These are phyloP conservation scores for Tuber borchii DNA, from an alignment of 495 filamentous ascomycete species.

Conservation along the genomic window DNA sequence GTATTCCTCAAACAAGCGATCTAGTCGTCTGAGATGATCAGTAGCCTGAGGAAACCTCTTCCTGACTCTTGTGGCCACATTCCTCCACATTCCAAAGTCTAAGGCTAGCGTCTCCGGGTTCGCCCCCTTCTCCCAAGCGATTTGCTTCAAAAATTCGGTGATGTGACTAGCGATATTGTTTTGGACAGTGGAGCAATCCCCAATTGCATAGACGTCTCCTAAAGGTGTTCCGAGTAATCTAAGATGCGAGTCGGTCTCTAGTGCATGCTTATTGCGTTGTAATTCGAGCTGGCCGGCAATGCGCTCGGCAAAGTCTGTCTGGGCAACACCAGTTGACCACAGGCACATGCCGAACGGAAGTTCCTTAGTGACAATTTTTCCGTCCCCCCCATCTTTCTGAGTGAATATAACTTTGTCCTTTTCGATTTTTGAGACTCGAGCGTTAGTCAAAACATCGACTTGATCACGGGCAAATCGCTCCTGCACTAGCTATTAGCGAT, in stretches of 20 bases:
- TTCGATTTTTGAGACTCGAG: constrained; percentile 81
- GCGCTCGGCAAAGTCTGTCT: constrained; percentile 68
- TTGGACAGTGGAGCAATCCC: constrained; percentile 94
- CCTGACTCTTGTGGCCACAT: constrained; percentile 72
- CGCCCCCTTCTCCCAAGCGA: constrained; percentile 85
- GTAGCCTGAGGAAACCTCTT: constrained; percentile 89
- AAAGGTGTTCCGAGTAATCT: constrained; percentile 85
- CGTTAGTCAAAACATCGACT: constrained; percentile 83
- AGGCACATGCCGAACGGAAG: constrained; percentile 94
- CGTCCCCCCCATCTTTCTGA: constrained; percentile 63
- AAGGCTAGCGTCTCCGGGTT: constrained; percentile 78
- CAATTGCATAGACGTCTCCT: constrained; percentile 93
- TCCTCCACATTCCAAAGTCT: constrained; percentile 79
- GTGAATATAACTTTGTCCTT: constrained; percentile 79
- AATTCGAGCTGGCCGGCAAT: constrained; percentile 61
- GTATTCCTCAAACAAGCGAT: constrained; percentile 82
- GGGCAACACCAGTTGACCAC: constrained; percentile 95
- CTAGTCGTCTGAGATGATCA: constrained; percentile 78
- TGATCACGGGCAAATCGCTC: constrained; percentile 81
- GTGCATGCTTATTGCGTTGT: constrained; percentile 82
- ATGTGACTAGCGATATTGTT: constrained; percentile 90
- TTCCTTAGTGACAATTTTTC: constrained; percentile 73
- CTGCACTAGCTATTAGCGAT: constrained; percentile 15
- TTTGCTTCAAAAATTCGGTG: constrained; percentile 74
- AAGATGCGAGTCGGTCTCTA: constrained; percentile 93